Percentiles rank a stretch among this genome's conserved stretches.
Evolutionary conservation across 2,329 filamentous ascomycete genomes (phyloP).

Genomic region (Fusarium tricinctum): DNA sequence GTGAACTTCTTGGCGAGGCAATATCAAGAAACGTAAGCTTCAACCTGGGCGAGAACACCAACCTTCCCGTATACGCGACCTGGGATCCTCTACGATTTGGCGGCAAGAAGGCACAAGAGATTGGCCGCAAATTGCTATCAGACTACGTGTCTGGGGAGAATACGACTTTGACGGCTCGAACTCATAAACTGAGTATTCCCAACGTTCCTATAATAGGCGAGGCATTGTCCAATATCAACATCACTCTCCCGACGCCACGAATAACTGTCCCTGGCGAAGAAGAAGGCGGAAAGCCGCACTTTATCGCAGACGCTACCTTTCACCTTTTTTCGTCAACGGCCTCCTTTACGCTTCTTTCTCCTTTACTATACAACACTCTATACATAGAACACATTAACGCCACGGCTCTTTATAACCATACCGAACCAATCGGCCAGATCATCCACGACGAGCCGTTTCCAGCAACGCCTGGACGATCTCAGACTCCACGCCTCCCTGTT

Average conservation of each 20-base stretch:
- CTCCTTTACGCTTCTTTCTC: conserved; percentile 85
- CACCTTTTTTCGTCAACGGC: conserved; percentile 90
- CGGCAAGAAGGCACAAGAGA: conserved; percentile 70
- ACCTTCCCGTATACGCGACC: conserved; percentile 74
- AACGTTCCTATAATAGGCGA: conserved; percentile 78
- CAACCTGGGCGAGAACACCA: conserved; percentile 77
- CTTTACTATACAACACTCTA: conserved; percentile 78
- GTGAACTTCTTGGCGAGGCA: conserved; percentile 80
- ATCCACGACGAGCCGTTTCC: conserved; percentile 80
- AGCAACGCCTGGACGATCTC: conserved; percentile 79
- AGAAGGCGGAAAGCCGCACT: conserved; percentile 64
- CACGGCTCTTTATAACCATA: conserved; percentile 86
- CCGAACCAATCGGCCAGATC: conserved; percentile 82
- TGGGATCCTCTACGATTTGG: conserved; percentile 79
- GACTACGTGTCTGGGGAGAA: conserved; percentile 91
- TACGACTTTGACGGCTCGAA: conserved; percentile 80
- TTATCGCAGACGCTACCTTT: conserved; percentile 88
- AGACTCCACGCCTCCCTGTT: conserved; percentile 84
- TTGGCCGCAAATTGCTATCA: conserved; percentile 82
- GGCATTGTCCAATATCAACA: conserved; percentile 77
- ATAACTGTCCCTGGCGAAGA: conserved; percentile 69
- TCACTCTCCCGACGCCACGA: conserved; percentile 79
- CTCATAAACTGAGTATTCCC: conserved; percentile 81
- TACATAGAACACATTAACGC: conserved; percentile 86
- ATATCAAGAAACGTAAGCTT: conserved; percentile 75